Conservation (phyloP, 202 grass and related monocot species). For the Zoysia matrella region DNA sequence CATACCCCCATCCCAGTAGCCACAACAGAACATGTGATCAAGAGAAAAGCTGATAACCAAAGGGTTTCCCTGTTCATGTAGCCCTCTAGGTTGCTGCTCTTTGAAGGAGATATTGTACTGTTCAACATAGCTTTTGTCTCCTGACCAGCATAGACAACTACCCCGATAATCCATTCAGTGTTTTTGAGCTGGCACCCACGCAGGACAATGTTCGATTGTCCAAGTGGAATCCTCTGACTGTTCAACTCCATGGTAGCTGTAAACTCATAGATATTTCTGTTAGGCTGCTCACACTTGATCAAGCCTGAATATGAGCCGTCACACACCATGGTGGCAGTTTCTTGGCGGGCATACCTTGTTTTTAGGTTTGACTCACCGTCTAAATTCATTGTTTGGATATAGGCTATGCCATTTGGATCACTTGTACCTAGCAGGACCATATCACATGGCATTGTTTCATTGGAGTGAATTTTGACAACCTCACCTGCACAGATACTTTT, state of each 20-base stretch:
- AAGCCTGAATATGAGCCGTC: constrained; percentile 67
- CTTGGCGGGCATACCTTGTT: constrained; percentile 98
- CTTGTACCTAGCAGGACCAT: constrained; percentile 92
- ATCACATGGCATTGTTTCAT: constrained; percentile 97
- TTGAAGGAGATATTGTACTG: constrained; percentile 95
- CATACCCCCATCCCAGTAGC: constrained; percentile 96
- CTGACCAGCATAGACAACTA: constrained; percentile 97
- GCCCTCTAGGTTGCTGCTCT: constrained; percentile 94
- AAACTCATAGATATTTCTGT: constrained; percentile 99
- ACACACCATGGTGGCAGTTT: constrained; percentile 68
- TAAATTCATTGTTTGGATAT: constrained; percentile 99
- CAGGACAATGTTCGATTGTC: constrained; percentile 95
- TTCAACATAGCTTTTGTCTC: constrained; percentile 99
- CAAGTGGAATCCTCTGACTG: constrained; percentile 79
- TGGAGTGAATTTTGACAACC: constrained; percentile 87
- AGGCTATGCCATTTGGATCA: constrained; percentile 98
- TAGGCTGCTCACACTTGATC: constrained; percentile 95
- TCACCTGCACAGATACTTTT: constrained; percentile 92
- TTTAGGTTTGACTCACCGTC: constrained; percentile 99
- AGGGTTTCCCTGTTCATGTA: constrained; percentile 99
- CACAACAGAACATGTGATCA: constrained; percentile 92
- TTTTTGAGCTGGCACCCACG: constrained; percentile 99
- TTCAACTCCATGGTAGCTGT: constrained; percentile 94
- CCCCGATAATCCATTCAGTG: constrained; percentile 90
- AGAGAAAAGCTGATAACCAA: constrained; percentile 97